Evolutionary conservation across 163 green algal genomes (phyloP).

Genomic region (Trebouxia gelatinosa): DNA sequence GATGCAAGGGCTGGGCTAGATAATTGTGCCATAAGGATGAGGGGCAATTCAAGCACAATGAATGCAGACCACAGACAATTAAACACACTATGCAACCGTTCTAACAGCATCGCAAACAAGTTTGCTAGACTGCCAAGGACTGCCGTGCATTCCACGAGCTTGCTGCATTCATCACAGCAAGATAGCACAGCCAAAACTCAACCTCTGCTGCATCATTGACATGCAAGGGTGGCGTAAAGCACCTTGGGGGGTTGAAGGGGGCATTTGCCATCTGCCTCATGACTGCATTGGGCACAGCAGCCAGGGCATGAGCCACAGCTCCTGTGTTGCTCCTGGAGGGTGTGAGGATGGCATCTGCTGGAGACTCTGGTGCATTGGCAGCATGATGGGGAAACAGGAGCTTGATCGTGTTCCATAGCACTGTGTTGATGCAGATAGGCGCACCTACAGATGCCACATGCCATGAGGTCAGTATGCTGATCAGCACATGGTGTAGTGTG

Average conservation of each 20-base stretch:
- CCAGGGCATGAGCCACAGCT: constrained; percentile 6
- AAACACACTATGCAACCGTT: not conserved
- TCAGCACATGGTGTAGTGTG: no score
- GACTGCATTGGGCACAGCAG: constrained; percentile 5
- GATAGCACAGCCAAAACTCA: not conserved
- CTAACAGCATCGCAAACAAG: not conserved
- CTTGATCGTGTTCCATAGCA: constrained; percentile 32
- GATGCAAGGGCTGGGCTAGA: no score
- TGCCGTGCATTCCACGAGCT: not conserved
- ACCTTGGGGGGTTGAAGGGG: constrained; percentile 17
- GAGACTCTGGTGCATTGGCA: constrained; percentile 18
- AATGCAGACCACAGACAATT: not conserved
- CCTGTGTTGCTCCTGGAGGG: not conserved
- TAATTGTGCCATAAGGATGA: no score
- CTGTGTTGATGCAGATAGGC: constrained; percentile 28
- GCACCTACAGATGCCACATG: not conserved
- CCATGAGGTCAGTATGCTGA: no score
- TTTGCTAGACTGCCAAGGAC: not conserved
- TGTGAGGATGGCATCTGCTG: constrained; percentile 15
- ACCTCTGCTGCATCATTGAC: not conserved
- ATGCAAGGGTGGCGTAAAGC: no score
- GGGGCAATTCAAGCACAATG: no score
- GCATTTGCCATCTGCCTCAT: not conserved
- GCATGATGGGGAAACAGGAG: constrained; percentile 25
- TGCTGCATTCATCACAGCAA: not conserved